Evolutionary conservation across 495 filamentous ascomycete genomes (phyloP).

Genomic region (Neurospora pannonica): DNA sequence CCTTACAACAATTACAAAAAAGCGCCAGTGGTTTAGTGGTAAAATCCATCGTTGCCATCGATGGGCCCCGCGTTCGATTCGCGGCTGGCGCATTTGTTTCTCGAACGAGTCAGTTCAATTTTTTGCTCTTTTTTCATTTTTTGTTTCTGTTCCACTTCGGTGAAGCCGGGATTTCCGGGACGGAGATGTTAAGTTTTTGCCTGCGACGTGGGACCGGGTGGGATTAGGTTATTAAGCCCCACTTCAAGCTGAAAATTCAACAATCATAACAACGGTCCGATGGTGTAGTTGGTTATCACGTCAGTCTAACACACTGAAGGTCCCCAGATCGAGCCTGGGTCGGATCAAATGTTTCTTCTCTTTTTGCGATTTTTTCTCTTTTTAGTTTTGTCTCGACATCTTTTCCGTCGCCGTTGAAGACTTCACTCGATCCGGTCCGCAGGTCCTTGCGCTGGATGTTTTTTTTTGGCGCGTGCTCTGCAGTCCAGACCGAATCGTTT

Average conservation of each 20-base stretch:
- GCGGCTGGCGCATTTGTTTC: slow-evolving; percentile 31
- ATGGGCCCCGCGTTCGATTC: slow-evolving; percentile 45
- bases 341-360: slow-evolving; percentile 10
- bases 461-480: background rate
- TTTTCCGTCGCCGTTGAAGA: background rate
- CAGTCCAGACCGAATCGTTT: background rate
- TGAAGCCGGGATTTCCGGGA: too few species aligned
- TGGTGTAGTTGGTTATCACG: background rate
- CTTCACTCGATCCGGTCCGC: background rate
- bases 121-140: background rate
- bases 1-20: background rate
- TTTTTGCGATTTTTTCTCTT: background rate
- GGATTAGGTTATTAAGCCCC: background rate
- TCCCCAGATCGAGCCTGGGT: slow-evolving; percentile 2
- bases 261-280: background rate
- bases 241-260: background rate
- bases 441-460: background rate
- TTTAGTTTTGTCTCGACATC: background rate
- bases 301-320: background rate
- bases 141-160: background rate
- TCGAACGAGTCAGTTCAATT: background rate
- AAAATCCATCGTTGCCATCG: slow-evolving; percentile 47
- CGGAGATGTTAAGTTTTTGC: too few species aligned
- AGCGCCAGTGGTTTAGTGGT: slow-evolving; percentile 39
- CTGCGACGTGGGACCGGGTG: too few species aligned